Percentiles rank a stretch among this genome's conserved stretches.
phyloP scores from a whole-genome alignment of 345 rosid species.

The Gossypioides kirkii region DNA sequence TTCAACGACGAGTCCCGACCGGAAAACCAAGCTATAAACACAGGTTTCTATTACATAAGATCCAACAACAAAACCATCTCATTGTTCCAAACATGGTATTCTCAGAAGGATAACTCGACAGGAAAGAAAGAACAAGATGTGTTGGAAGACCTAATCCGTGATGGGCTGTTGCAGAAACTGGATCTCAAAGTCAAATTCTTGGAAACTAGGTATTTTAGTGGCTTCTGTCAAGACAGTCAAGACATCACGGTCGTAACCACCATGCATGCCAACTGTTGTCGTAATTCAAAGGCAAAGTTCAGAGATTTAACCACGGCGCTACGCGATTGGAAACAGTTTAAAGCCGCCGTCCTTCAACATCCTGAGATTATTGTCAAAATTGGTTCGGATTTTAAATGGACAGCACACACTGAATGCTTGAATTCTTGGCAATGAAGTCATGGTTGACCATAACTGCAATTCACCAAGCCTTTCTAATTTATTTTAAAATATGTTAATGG shows the following conservation, averaged over 20 bases:
- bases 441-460: neutral
- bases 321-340: slow-evolving; percentile 54
- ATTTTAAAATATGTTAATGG: too few species aligned
- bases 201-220: slow-evolving; percentile 54
- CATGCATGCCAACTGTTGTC: slow-evolving; percentile 84
- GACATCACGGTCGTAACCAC: slow-evolving; percentile 49
- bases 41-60: slow-evolving; percentile 56
- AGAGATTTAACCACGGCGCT: slow-evolving; percentile 49
- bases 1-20: slow-evolving; percentile 31
- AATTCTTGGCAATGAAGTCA: slow-evolving; percentile 36
- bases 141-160: slow-evolving; percentile 28
- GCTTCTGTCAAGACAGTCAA: slow-evolving; percentile 64
- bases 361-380: neutral
- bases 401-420: slow-evolving; percentile 30
- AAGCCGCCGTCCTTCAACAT: neutral
- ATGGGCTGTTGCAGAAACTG: slow-evolving; percentile 33
- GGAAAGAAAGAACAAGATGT: slow-evolving; percentile 76
- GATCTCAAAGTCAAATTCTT: slow-evolving; percentile 39
- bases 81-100: slow-evolving; percentile 58
- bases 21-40: slow-evolving; percentile 44
- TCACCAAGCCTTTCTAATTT: neutral
- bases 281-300: slow-evolving; percentile 55
- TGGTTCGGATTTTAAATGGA: slow-evolving; percentile 23
- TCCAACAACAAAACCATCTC: slow-evolving; percentile 64
- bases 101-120: slow-evolving; percentile 38